Conservation (phyloP, 805 yeast genomes). For the Martiniozyma abietophila region DNA sequence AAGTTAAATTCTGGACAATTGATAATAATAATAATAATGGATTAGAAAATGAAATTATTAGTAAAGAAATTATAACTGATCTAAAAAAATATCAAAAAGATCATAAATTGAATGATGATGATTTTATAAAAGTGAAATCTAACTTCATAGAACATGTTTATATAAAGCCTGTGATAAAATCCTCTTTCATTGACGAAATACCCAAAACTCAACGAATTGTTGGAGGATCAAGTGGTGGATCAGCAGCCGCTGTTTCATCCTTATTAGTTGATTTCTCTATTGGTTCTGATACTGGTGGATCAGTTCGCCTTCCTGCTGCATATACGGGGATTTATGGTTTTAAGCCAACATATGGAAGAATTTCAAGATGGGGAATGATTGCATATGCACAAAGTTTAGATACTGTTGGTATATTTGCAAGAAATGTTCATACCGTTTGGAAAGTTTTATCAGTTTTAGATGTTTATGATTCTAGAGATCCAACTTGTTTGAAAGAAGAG, state of each 20-base stretch:
- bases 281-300: conserved; percentile 98
- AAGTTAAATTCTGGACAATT: conserved; percentile 20
- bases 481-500: conserved; percentile 47
- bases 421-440: conserved; percentile 33
- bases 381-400: conserved; percentile 93
- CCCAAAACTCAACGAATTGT: conserved; percentile 30
- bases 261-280: conserved; percentile 62
- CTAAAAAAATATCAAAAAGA: background rate
- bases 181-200: too few relatives aligned
- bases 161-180: conserved; percentile 13
- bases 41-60: conserved; percentile 3
- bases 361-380: conserved; percentile 86
- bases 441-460: conserved; percentile 51
- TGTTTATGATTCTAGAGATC: conserved; percentile 62
- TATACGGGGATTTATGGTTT: conserved; percentile 79
- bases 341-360: conserved; percentile 88
- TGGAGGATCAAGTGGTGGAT: conserved; percentile 96
- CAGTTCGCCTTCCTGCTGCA: conserved; percentile 86
- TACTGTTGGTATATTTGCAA: conserved; percentile 79
- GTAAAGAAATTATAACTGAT: background rate
- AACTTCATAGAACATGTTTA: conserved; percentile 8
- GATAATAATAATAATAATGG: too few relatives aligned
- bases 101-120: too few relatives aligned
- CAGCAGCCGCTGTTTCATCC: conserved; percentile 85
- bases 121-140: background rate